These are phyloP conservation scores for Arctium minus DNA, from an alignment of 129 eudicot species.

Conservation along the genomic window DNA sequence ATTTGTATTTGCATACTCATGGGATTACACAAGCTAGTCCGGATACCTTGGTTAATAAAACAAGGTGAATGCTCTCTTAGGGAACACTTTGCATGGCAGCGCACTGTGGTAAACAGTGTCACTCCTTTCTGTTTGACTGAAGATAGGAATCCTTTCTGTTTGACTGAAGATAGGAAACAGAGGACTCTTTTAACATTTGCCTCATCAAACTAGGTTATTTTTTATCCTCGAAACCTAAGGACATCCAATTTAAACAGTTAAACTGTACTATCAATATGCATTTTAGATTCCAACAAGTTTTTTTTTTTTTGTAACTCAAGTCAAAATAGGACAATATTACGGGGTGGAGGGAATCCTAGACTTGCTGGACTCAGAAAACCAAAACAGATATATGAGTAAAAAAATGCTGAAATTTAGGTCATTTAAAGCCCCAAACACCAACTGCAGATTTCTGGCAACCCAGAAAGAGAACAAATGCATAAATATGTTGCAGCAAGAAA, in stretches of 20 bases:
- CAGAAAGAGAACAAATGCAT: conserved; percentile 3
- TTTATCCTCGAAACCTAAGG: background rate
- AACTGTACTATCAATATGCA: background rate
- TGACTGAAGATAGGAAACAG: background rate
- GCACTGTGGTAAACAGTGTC: background rate
- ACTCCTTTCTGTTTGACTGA: background rate
- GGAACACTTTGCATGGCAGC: too few relatives aligned
- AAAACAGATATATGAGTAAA: background rate
- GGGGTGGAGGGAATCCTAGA: background rate
- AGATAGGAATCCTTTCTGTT: background rate
- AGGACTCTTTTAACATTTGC: background rate
- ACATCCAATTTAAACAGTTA: background rate
- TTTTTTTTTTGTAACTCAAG: background rate
- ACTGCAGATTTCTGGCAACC: background rate
- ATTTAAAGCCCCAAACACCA: background rate
- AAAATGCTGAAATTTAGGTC: background rate
- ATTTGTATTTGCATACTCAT: background rate
- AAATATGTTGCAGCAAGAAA: background rate
- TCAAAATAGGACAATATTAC: background rate
- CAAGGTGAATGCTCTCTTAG: too few relatives aligned
- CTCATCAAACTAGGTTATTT: background rate
- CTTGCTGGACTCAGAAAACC: background rate
- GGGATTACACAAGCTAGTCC: too few relatives aligned
- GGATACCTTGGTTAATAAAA: too few relatives aligned
- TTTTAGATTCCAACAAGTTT: background rate